phyloP scores from a whole-genome alignment of 148 eudicot species.

The Silene uniflora region DNA sequence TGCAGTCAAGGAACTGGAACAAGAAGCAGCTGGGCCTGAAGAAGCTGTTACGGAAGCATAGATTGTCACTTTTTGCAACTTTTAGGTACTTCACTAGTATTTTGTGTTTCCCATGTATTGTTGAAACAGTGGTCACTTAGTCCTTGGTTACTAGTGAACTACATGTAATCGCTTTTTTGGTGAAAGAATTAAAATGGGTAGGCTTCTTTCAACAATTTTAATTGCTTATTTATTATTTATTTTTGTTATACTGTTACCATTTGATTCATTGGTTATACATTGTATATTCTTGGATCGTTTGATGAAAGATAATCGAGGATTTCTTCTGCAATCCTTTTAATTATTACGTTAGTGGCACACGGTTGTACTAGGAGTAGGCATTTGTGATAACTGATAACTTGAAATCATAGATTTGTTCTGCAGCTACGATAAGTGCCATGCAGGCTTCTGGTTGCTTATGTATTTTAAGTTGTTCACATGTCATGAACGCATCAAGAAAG shows the following conservation, averaged over 20 bases:
- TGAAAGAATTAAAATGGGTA: conserved; percentile 8
- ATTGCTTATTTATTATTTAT: not conserved
- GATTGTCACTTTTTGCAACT: conserved; percentile 2
- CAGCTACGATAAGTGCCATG: not conserved
- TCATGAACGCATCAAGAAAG: too few relatives aligned
- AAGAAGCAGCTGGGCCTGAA: conserved; percentile 38
- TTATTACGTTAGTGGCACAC: not conserved
- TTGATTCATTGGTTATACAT: not conserved
- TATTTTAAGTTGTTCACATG: too few relatives aligned
- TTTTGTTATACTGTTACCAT: not conserved
- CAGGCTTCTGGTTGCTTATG: too few relatives aligned
- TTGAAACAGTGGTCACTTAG: not conserved
- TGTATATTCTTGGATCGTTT: not conserved
- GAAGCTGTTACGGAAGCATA: conserved; percentile 34
- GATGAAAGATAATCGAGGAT: not conserved
- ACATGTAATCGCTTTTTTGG: conserved; percentile 7
- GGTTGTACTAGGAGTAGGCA: not conserved
- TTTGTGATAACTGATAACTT: not conserved
- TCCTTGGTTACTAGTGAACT: conserved; percentile 8
- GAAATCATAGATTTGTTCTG: not conserved
- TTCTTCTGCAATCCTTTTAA: not conserved
- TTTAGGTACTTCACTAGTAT: not conserved
- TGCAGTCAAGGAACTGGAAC: conserved; percentile 69
- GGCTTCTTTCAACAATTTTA: not conserved
- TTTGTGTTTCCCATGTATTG: not conserved